Base-by-base conservation (phyloP, 1,139 yeast genomes). In the Geotrichum reessii region DNA sequence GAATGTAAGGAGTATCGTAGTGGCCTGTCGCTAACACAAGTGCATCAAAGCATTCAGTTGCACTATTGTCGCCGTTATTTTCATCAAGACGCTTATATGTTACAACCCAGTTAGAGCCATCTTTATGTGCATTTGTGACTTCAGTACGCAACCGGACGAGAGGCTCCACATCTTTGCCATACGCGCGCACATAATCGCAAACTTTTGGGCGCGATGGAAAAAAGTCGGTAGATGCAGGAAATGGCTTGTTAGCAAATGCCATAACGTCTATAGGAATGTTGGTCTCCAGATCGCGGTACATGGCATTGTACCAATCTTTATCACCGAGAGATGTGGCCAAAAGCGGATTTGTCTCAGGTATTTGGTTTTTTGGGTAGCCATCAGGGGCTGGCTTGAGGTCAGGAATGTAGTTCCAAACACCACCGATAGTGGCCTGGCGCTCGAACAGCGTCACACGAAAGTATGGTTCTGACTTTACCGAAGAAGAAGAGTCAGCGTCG, bases 11-110 rank as follows among this genome's bases (percentile, higher is more conserved):
- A 33, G 77, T 69, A 57, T 82, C 81, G 65, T 77, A 81, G 64
- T 81, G 81, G 6, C 90, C 90, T 2, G 79, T 73, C n/a, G 86
- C 85, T 12, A 83, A 71, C 1, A 82, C 76, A 9, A 85, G 80
- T 7, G 81, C 84, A 64, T 84, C 87, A 64, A 75, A 77, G 12
- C 60, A 59, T 52, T 76, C 77, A 1, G 64, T 63, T 25, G 56
- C 14, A 52, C 62, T 47, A 4, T 28, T 48, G 31, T 25, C 51
- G 42, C 17, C 2, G 42, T n/a, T 12, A n/a, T 19, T 37, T 50
- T 56, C 50, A 22, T 60, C 53, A 7, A 60, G 47, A 8, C 12
- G 24, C 4, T 22, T 47, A 53, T 75, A 69, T 1, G 73, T 71
- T 14, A 83, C 69, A 2, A 66, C 65, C 84, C 87, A 83, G 61